Percentiles rank a stretch among this genome's conserved stretches.
These are phyloP conservation scores for Neonectria hederae DNA, from an alignment of 2,329 filamentous ascomycete species.

Conservation along the genomic window DNA sequence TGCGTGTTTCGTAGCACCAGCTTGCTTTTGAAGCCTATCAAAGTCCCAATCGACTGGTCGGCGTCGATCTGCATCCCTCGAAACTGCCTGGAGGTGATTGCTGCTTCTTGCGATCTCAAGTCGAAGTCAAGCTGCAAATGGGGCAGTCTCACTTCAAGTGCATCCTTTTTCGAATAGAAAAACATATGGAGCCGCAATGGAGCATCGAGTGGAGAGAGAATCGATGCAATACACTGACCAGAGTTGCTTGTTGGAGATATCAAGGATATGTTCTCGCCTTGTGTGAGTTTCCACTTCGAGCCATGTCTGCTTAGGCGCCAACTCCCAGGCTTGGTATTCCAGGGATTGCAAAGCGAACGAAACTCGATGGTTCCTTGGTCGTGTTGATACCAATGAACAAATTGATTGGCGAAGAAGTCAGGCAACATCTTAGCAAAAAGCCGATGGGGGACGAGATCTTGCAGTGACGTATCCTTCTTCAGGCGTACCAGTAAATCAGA, in stretches of 20 bases:
- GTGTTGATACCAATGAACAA: constrained; percentile 58
- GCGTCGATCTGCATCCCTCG: constrained; percentile 24
- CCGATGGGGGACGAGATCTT: constrained; percentile 47
- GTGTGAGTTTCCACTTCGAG: constrained; percentile 3
- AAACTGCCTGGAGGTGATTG: constrained; percentile 25
- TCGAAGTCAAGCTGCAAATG: constrained; percentile 36
- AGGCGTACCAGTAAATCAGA: constrained; percentile 48
- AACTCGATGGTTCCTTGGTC: constrained; percentile 45
- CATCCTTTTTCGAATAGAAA: fast-evolving
- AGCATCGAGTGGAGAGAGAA: constrained; percentile 12
- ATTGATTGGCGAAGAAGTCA: constrained; percentile 48
- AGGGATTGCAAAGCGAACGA: constrained; percentile 37
- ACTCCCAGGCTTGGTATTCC: constrained; percentile 31
- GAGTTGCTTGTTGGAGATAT: not conserved
- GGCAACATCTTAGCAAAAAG: constrained; percentile 47
- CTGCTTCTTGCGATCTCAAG: not conserved
- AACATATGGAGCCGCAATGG: constrained; percentile 17
- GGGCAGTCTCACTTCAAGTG: constrained; percentile 4
- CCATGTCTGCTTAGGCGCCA: constrained; percentile 40
- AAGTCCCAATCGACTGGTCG: constrained; percentile 24
- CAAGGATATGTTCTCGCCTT: not conserved
- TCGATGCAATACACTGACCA: not conserved
- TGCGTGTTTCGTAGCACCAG: constrained; percentile 52
- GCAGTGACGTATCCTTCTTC: not conserved
- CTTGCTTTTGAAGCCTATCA: constrained; percentile 36